Conservation (phyloP, 75 land plant species). For the Gnetum montanum region DNA sequence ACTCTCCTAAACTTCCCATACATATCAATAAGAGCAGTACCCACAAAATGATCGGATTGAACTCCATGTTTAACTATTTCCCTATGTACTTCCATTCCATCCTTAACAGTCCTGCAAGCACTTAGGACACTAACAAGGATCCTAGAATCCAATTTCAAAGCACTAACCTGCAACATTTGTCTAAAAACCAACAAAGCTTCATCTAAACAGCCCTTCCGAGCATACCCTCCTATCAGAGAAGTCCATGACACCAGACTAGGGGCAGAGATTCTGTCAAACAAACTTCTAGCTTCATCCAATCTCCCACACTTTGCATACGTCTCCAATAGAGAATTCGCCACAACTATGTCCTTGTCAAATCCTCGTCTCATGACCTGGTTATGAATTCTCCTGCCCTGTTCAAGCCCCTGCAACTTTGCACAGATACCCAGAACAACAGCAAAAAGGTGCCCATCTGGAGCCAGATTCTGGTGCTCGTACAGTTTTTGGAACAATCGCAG, state of each 20-base stretch:
- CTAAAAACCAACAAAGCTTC: not conserved
- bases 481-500: not conserved
- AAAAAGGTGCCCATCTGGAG: not conserved
- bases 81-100: not conserved
- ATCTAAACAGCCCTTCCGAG: not conserved
- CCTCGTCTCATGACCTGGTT: too few relatives aligned
- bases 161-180: not conserved
- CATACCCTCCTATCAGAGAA: slow-evolving; percentile 1
- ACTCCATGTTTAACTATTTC: not conserved
- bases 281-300: slow-evolving; percentile 7
- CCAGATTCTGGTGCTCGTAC: not conserved
- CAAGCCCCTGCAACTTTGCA: not conserved
- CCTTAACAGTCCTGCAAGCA: not conserved
- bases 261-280: slow-evolving; percentile 18
- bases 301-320: slow-evolving; percentile 19
- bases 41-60: not conserved
- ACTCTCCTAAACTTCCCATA: slow-evolving; percentile 20
- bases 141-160: not conserved
- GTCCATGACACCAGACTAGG: slow-evolving; percentile 9
- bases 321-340: slow-evolving; percentile 9
- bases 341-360: not conserved
- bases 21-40: slow-evolving; percentile 10
- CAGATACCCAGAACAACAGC: not conserved
- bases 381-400: not conserved
- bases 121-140: not conserved